Base-by-base conservation (phyloP, 2,329 filamentous ascomycete species). In the Cercospora beticola region DNA sequence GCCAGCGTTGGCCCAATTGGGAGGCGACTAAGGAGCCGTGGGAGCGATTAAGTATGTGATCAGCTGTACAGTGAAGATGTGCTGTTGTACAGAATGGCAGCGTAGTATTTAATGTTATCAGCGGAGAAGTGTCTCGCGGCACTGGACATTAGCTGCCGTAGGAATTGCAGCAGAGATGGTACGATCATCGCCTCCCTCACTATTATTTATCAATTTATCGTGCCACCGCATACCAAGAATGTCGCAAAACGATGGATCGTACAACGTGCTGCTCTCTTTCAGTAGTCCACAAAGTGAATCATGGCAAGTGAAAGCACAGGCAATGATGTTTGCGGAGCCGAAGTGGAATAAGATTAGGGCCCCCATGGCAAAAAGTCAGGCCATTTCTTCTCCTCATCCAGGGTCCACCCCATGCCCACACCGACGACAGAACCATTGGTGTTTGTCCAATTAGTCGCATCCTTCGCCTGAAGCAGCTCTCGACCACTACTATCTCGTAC, bases 11-110 rank as follows among this genome's bases (percentile, higher is more conserved):
- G 80, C 16, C 68, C 71, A 49, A 72, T 65, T 1, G 67, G 73
- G 30, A 76, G 79, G 83, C 86, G 81, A 79, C 85, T 81, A 82
- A 86, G 78, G 57, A 73, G 69, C 64, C 68, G 70, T 7, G 72
- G 72, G 10, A 72, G 69, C 54, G 71, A 73, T 68, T 72, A 62
- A 70, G 30, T 21, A 21, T 8, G 26, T 28, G 33, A 36, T n/a
- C 31, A 6, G 23, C 18, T 31, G 43, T 28, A 30, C 23, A 54
- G 40, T 8, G 8, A 14, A 43, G 26, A 49, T 16, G 23, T 28
- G 49, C 49, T 54, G 18, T 54, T 28, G 49, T 26, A 56, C 49
- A 56, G 49, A 9, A 56, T 26, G 49, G 1, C 23, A 30, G 23
- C 21, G 49, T 28, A 56, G 5, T 9, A 30, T 16, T 28, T 30